phyloP scores from a whole-genome alignment of 257 asterid species.

The Prunella vulgaris region DNA sequence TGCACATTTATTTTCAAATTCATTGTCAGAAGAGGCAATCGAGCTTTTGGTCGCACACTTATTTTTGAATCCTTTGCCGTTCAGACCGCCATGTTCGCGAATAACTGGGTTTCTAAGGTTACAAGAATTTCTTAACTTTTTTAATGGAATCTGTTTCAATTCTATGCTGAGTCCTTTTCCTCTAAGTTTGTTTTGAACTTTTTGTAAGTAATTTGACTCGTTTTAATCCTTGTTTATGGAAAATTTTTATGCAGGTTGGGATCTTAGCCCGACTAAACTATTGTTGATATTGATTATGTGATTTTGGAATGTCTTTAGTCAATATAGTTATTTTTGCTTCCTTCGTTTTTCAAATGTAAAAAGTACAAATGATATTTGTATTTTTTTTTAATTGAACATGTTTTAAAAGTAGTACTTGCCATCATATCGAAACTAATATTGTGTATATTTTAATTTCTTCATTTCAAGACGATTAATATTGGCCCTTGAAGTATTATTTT shows the following conservation, averaged over 20 bases:
- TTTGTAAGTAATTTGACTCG: not conserved
- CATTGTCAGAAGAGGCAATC: conserved; percentile 77
- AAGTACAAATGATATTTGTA: not conserved
- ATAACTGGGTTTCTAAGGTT: conserved; percentile 88
- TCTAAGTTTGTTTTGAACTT: not conserved
- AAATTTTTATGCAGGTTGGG: not conserved
- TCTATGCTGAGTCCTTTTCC: not conserved
- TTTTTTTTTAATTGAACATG: not conserved
- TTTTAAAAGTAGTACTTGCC: not conserved
- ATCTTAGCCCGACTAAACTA: not conserved
- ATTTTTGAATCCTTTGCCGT: conserved; percentile 82
- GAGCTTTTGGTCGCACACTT: conserved; percentile 87
- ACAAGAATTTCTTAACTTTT: not conserved
- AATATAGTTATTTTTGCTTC: not conserved
- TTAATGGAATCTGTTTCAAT: not conserved
- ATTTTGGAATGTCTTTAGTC: not conserved
- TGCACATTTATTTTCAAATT: conserved; percentile 77
- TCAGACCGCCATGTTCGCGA: conserved; percentile 73
- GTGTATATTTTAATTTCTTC: not conserved
- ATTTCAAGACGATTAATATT: not conserved
- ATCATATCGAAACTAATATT: not conserved
- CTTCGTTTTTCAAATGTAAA: not conserved
- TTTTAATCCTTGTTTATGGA: conserved; percentile 5
- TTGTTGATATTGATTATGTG: not conserved
- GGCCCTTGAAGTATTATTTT: not conserved